A percentile compares a stretch with the other conserved stretches of the same genome.
These are phyloP conservation scores for Candida awuae DNA, from an alignment of 805 yeast species.

Conservation along the genomic window DNA sequence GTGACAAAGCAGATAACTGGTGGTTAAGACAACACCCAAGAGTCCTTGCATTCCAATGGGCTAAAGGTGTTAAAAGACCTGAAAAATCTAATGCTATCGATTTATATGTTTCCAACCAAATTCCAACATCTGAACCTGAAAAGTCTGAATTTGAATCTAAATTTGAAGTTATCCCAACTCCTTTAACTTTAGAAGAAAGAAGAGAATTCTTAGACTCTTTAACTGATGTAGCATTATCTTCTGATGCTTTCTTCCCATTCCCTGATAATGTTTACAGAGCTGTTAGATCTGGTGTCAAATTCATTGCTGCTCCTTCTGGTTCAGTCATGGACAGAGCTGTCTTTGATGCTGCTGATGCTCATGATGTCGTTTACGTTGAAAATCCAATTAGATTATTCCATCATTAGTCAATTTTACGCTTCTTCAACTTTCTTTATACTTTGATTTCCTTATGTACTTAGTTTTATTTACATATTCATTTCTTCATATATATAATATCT, in stretches of 20 bases:
- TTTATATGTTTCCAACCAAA: constrained; percentile 82
- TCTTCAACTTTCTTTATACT: background rate
- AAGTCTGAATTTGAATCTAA: constrained; percentile 85
- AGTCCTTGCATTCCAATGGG: constrained; percentile 92
- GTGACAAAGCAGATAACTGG: constrained; percentile 99
- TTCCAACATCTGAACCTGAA: constrained; percentile 89
- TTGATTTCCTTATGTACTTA: background rate
- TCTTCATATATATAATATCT: too few relatives aligned
- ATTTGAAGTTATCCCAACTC: constrained; percentile 76
- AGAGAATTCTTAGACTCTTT: constrained; percentile 77
- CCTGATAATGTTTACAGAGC: constrained; percentile 98
- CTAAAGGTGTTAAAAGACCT: constrained; percentile 96
- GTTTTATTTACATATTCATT: background rate
- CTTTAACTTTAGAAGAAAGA: constrained; percentile 77
- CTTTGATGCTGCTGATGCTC: constrained; percentile 89
- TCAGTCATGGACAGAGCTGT: constrained; percentile 97
- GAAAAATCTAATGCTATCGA: constrained; percentile 98
- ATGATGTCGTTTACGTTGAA: constrained; percentile 86
- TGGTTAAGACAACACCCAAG: constrained; percentile 98
- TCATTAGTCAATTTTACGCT: constrained; percentile 49
- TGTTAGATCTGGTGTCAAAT: constrained; percentile 92
- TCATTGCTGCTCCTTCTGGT: constrained; percentile 94
- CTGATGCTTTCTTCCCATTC: constrained; percentile 99
- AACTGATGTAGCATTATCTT: constrained; percentile 81
- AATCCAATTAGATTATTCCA: constrained; percentile 98